phyloP scores from a whole-genome alignment of 2,329 filamentous ascomycete genomes.

The Trichoderma koningiopsis region DNA sequence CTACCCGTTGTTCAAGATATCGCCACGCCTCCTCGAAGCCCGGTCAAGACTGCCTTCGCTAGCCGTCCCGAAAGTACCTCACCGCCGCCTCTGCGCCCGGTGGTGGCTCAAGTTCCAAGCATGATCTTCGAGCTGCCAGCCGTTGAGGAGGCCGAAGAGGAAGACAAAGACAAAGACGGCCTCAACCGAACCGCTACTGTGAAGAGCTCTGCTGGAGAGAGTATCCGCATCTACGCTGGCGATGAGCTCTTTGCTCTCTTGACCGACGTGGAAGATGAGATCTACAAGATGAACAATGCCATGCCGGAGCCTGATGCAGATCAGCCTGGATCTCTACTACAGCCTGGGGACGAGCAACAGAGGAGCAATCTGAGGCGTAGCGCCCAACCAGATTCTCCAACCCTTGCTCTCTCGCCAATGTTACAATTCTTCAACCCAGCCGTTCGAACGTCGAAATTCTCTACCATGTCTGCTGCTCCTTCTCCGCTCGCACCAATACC shows the following conservation, averaged over 20 bases:
- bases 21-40: slow-evolving; percentile 62
- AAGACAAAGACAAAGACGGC: slow-evolving; percentile 33
- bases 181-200: slow-evolving; percentile 31
- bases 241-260: slow-evolving; percentile 67
- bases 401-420: slow-evolving; percentile 15
- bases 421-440: not conserved
- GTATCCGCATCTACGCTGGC: slow-evolving; percentile 69
- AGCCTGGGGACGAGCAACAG: slow-evolving; percentile 49
- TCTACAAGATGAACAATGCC: slow-evolving; percentile 41
- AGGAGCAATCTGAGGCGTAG: slow-evolving; percentile 56
- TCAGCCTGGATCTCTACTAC: slow-evolving; percentile 30
- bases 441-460: slow-evolving; percentile 24
- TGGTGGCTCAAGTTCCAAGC: slow-evolving; percentile 57
- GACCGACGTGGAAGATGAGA: slow-evolving; percentile 62
- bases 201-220: slow-evolving; percentile 56
- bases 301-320: slow-evolving; percentile 25
- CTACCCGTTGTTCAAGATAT: slow-evolving; percentile 47
- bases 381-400: slow-evolving; percentile 36
- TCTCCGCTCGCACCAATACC: slow-evolving; percentile 42
- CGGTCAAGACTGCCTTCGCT: slow-evolving; percentile 48
- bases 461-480: not conserved
- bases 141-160: slow-evolving; percentile 44
- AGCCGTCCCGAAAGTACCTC: slow-evolving; percentile 42
- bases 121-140: slow-evolving; percentile 57
- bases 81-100: slow-evolving; percentile 54